phyloP scores from a whole-genome alignment of 306 rosid genomes.

The Pyrus communis region DNA sequence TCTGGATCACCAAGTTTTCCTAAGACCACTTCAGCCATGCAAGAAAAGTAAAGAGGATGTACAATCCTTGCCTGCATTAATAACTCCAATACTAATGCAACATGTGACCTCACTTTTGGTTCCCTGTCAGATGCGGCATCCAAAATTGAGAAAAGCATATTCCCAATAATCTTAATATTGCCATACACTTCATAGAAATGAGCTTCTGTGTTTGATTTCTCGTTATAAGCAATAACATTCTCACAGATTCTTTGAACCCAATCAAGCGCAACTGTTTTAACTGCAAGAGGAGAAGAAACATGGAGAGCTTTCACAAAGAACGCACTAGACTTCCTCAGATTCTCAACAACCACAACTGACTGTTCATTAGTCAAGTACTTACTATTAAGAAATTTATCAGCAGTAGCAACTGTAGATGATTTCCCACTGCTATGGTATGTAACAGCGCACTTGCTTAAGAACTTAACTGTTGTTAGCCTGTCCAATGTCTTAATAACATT shows the following conservation, averaged over 20 bases:
- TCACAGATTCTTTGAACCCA: conserved; percentile 70
- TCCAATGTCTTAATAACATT: conserved; percentile 58
- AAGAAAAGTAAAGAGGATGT: conserved; percentile 61
- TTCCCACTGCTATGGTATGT: conserved; percentile 29
- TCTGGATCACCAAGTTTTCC: conserved; percentile 93
- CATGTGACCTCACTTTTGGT: conserved; percentile 71
- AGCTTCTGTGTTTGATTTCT: conserved; percentile 26
- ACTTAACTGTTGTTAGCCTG: conserved; percentile 53
- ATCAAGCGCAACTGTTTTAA: conserved; percentile 59
- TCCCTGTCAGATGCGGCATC: conserved; percentile 74
- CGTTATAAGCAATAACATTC: conserved; percentile 45
- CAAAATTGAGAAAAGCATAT: conserved; percentile 57
- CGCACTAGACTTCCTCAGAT: conserved; percentile 50
- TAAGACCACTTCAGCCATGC: conserved; percentile 63
- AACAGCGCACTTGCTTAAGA: conserved; percentile 46
- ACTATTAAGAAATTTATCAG: conserved; percentile 23
- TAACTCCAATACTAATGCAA: conserved; percentile 64
- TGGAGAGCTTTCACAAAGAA: conserved; percentile 59
- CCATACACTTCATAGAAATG: conserved; percentile 40
- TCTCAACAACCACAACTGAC: conserved; percentile 43
- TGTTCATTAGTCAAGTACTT: conserved; percentile 23
- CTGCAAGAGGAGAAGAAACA: conserved; percentile 66
- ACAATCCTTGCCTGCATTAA: conserved; percentile 77
- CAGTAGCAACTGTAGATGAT: conserved; percentile 23
- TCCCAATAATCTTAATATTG: conserved; percentile 43